A percentile compares a stretch with the other conserved stretches of the same genome.
phyloP scores from a whole-genome alignment of 495 filamentous ascomycete genomes.

The Neurospora sp. region DNA sequence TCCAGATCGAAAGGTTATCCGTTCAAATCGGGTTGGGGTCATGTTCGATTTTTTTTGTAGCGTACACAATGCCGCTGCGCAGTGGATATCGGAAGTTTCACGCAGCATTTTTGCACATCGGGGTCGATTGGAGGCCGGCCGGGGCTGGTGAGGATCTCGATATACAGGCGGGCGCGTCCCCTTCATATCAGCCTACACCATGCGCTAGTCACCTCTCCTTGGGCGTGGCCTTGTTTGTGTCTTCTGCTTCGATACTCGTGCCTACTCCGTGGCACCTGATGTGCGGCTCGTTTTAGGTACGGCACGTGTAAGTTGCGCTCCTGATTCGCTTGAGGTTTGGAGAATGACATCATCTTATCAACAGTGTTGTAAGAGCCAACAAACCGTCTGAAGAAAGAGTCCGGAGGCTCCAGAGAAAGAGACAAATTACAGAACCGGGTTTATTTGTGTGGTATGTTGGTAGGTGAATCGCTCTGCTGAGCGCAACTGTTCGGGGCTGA shows the following conservation, averaged over 20 bases:
- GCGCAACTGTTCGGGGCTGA: neutral
- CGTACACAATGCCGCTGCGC: neutral
- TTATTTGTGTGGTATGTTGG: neutral
- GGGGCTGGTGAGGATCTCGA: neutral
- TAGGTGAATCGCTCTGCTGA: neutral
- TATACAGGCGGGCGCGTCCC: neutral
- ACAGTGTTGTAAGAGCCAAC: neutral
- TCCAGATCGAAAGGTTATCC: constrained; percentile 39
- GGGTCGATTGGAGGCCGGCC: neutral
- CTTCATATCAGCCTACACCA: neutral
- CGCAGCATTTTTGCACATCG: neutral
- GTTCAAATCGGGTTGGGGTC: constrained; percentile 6
- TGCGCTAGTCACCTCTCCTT: neutral
- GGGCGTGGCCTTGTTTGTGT: neutral
- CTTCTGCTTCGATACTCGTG: neutral
- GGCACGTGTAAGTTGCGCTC: neutral
- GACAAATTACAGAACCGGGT: neutral
- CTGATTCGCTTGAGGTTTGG: neutral
- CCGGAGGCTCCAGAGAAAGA: neutral
- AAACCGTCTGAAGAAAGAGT: neutral
- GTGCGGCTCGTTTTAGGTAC: neutral
- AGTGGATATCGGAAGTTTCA: neutral
- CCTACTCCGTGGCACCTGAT: neutral
- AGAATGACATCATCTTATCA: neutral
- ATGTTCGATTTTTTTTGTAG: neutral